Conservation (phyloP, 2,329 filamentous ascomycete genomes). For the Hirsutella thompsonii region DNA sequence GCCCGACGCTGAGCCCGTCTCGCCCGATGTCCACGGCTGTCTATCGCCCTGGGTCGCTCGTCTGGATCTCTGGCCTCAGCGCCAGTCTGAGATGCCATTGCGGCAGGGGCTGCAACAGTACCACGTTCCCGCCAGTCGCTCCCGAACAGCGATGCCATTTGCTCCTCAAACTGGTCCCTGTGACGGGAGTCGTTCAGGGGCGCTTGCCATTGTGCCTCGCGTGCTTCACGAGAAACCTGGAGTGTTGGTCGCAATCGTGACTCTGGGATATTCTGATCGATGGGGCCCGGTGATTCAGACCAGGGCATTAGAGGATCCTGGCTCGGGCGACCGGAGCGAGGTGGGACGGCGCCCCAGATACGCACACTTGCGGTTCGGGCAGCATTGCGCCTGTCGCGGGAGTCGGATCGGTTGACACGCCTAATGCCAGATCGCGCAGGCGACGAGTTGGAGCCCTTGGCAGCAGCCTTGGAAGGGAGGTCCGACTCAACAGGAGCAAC, state of each 20-base stretch:
- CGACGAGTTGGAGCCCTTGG: conserved; percentile 15
- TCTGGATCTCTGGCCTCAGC: neutral
- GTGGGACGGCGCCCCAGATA: conserved; percentile 14
- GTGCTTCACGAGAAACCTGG: conserved; percentile 4
- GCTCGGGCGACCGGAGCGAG: conserved; percentile 7
- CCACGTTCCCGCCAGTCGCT: neutral
- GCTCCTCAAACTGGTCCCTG: conserved; percentile 1
- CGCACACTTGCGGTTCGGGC: conserved; percentile 13
- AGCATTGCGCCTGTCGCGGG: conserved; percentile 16
- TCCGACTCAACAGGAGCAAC: conserved; percentile 32
- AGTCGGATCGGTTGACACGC: conserved; percentile 18
- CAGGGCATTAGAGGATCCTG: conserved; percentile 10
- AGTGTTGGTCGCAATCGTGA: neutral
- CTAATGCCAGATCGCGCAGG: conserved; percentile 27
- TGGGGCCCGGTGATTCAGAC: conserved; percentile 7
- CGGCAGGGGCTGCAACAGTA: neutral
- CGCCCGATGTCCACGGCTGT: neutral
- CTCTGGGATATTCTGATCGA: conserved; percentile 2
- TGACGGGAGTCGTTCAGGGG: neutral
- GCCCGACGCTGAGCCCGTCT: neutral
- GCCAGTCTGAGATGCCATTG: neutral
- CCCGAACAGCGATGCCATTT: conserved; percentile 1
- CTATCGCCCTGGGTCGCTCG: neutral
- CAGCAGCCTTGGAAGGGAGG: conserved; percentile 20
- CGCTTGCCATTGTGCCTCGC: neutral